Evolutionary conservation across 1,284 basidiomycete species (phyloP), one percentile per base, ranked within the genome.

Genomic region (Rhodotorula glutinis): DNA sequence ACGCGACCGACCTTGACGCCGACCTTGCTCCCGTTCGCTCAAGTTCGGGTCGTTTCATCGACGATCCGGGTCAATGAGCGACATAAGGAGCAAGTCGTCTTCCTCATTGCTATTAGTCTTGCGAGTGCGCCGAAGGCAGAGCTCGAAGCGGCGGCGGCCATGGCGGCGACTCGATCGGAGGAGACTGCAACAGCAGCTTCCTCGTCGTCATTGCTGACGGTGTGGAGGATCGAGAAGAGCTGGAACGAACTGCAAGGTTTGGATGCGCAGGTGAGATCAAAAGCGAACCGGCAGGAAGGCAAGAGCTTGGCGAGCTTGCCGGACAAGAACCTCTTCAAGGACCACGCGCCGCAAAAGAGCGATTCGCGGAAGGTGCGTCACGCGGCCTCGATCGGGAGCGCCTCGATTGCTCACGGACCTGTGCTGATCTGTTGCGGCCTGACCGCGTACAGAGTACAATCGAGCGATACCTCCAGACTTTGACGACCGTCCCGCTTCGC

Each of bases 291-390:
- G 73, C 82, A 88, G 56, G 83, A 84, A 33, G 90, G 91, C 81
- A 90, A 86, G 79, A 73, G 70, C 27, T 86, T 98, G 62, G 86
- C 84, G 27, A 83, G 82, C 53, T 79, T 98, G 63, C 95, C 95
- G 2, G 95, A 98, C 77, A 90, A 90, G 61, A 89, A 88, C 78
- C 82, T 96, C 14, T 98, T 95, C 89, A 94, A 88, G 78, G 95
- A 98, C 80, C 92, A 96, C 79, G 94, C 94, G 3, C 94, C 95
- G 17, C 91, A 91, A 61, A 94, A 91, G 80, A 91, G 94, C 47
- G 95, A 98, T 81, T 91, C 94, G 78, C 82, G 93, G 72, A 96
- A 95, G 83, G 90, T 89, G 75, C 73, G 85, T 80, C 7, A 38
- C 33, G 33, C 44, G 11, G n/a, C 17, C 47, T 23, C 47, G 47